A percentile compares a stretch with the other conserved stretches of the same genome.
Conservation (phyloP, 2,329 filamentous ascomycete species). For the Magnaporthiopsis rhizophila region DNA sequence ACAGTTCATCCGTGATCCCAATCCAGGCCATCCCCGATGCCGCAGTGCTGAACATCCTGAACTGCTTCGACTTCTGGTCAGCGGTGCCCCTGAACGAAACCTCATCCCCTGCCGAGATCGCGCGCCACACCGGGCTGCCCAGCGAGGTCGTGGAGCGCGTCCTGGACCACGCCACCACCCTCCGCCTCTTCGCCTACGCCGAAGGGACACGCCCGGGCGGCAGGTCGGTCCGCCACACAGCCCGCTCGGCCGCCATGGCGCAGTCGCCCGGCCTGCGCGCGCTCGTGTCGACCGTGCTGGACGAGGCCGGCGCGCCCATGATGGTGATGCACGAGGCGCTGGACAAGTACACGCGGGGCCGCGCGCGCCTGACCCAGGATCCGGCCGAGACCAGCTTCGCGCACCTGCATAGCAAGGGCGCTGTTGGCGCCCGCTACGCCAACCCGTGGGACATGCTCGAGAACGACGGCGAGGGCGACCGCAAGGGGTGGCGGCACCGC, state of each 20-base stretch:
- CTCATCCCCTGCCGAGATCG: slow-evolving; percentile 33
- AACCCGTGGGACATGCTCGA: slow-evolving; percentile 31
- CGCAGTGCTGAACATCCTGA: slow-evolving; percentile 34
- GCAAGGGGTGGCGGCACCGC: slow-evolving; percentile 28
- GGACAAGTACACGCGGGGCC: slow-evolving; percentile 22
- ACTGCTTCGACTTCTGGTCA: slow-evolving; percentile 44
- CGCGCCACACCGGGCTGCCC: slow-evolving; percentile 27
- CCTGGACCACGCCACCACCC: slow-evolving; percentile 28
- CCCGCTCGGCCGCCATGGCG: slow-evolving; percentile 29
- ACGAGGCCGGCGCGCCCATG: slow-evolving; percentile 7
- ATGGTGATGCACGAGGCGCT: slow-evolving; percentile 19
- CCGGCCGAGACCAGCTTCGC: slow-evolving; percentile 29
- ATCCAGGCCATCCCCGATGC: slow-evolving; percentile 7
- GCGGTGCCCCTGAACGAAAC: slow-evolving; percentile 38
- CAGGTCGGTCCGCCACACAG: slow-evolving; percentile 24
- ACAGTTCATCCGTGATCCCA: too few species aligned
- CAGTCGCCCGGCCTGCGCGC: slow-evolving; percentile 2
- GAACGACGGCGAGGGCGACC: slow-evolving; percentile 30
- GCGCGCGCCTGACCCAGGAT: slow-evolving; percentile 22
- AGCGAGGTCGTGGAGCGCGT: slow-evolving; percentile 29
- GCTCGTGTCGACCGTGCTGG: slow-evolving; percentile 6
- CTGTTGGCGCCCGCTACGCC: slow-evolving; percentile 19
- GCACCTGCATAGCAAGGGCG: slow-evolving; percentile 13
- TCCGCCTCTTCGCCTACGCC: slow-evolving; percentile 25
- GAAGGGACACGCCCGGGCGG: slow-evolving; percentile 13